Percentiles rank a stretch among this genome's conserved stretches.
phyloP scores from a whole-genome alignment of 768 basidiomycete genomes.

The Paxillus rubicundulus region DNA sequence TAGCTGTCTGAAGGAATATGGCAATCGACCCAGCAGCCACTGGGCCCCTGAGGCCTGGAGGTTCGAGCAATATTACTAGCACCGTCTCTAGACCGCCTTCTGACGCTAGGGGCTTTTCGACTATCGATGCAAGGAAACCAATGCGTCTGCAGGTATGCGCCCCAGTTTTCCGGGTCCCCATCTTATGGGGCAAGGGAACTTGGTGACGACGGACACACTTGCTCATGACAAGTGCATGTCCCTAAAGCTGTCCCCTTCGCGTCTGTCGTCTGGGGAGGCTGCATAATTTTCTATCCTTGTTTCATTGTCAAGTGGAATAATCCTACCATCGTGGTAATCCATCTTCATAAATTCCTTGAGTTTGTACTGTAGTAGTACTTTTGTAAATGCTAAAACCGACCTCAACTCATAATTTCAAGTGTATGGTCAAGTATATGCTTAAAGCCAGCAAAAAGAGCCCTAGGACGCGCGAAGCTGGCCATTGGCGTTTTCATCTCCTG shows the following conservation, averaged over 20 bases:
- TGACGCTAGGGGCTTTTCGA: not conserved
- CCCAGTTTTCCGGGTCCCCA: conserved; percentile 12
- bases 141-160: conserved; percentile 5
- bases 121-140: conserved; percentile 12
- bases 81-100: not conserved
- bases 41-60: conserved; percentile 11
- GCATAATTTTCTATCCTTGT: too few relatives aligned
- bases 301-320: not conserved
- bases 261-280: conserved; percentile 12
- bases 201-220: conserved; percentile 5
- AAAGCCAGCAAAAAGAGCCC: not conserved
- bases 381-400: not conserved
- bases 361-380: conserved; percentile 8
- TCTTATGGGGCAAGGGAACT: conserved; percentile 15
- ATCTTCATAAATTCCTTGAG: not conserved
- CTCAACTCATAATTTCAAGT: not conserved
- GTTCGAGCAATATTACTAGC: conserved; percentile 20
- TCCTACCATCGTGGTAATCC: not conserved
- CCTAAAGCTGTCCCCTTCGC: not conserved
- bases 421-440: not conserved
- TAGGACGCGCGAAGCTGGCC: too few relatives aligned
- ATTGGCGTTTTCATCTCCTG: conserved; percentile 49
- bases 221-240: conserved; percentile 1
- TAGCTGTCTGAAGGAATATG: conserved; percentile 61
- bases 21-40: conserved; percentile 20